phyloP scores from a whole-genome alignment of 2,329 filamentous ascomycete species.

The Phaeosphaeriaceae sp. region DNA sequence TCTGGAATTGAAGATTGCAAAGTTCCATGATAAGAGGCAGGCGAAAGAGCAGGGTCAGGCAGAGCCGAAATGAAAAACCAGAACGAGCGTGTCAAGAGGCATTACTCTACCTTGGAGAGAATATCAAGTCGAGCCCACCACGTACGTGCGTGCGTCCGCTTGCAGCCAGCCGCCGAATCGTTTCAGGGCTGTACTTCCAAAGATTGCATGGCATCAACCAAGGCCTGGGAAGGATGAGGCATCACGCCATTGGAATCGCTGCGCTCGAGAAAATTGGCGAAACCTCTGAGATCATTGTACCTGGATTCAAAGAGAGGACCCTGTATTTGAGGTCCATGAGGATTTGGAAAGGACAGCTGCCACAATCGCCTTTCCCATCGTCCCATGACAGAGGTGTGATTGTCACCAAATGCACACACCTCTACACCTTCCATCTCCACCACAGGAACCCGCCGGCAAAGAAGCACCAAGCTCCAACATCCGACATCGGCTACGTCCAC shows the following conservation, averaged over 20 bases:
- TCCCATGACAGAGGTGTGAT: background rate
- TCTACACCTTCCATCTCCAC: background rate
- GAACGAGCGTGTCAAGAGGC: background rate
- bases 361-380: background rate
- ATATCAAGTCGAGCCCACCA: background rate
- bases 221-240: background rate
- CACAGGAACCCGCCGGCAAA: background rate
- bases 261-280: background rate
- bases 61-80: slow-evolving; percentile 16
- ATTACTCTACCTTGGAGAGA: too few relatives aligned
- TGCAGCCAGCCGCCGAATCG: background rate
- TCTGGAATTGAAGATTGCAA: slow-evolving; percentile 63
- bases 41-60: slow-evolving; percentile 18
- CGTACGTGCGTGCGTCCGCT: background rate
- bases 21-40: slow-evolving; percentile 24
- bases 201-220: background rate
- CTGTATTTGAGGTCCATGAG: background rate
- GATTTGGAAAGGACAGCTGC: background rate
- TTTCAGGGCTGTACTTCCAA: background rate
- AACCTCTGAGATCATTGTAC: background rate
- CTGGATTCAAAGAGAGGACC: background rate
- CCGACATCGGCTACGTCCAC: background rate
- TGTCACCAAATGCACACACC: background rate
- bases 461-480: background rate
- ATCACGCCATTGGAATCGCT: background rate